Base-by-base conservation (phyloP, 768 basidiomycete species). In the Crepidotus variabilis region DNA sequence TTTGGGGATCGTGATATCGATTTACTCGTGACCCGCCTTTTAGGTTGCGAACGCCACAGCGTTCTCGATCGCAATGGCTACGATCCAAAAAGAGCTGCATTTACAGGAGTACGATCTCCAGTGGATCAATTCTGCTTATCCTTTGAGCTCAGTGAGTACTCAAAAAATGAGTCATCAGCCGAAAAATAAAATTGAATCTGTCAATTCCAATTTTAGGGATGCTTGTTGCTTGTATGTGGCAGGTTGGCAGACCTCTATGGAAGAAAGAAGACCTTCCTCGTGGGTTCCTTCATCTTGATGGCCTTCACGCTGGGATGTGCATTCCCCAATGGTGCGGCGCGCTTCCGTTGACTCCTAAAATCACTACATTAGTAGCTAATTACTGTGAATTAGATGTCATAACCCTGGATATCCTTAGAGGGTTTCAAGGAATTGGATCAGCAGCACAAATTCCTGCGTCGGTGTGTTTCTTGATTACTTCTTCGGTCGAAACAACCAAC, bases 241-340 rank as follows among this genome's bases (percentile, higher is more conserved):
- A 77, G 90, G n/a, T 68, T 94, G 1, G 90, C 91, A 1, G 92
- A 94, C 66, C 70, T 90, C 2, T 85, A 87, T 60, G 92, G 93
- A 1, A 79, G 90, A 32, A 92, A 88, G 62, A 77, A 74, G 33
- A 76, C 76, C 0, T 95, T 92, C 67, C 54, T 87, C 6, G 9
- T 74, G 2, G 93, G 93, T 1, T 81, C 83, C 28, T 7, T 72
- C 2, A 72, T 78, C 54, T 77, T 87, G 35, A 66, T 75, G 7
- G 73, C 76, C 0, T 87, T 88, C 57, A 80, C 85, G 0, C 63
- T 95, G 0, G 87, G 75, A 2, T 82, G 85, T 61, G 86, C 80
- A 1, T 88, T 94, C 58, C 72, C 84, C 0, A 71, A 78, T n/a
- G 74, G 83, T 81, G 63, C 59, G 57, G 51, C 8, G 0, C 24